These are phyloP conservation scores for Alternaria novae-zelandiae DNA, from an alignment of 2,329 filamentous ascomycete species.

Conservation along the genomic window DNA sequence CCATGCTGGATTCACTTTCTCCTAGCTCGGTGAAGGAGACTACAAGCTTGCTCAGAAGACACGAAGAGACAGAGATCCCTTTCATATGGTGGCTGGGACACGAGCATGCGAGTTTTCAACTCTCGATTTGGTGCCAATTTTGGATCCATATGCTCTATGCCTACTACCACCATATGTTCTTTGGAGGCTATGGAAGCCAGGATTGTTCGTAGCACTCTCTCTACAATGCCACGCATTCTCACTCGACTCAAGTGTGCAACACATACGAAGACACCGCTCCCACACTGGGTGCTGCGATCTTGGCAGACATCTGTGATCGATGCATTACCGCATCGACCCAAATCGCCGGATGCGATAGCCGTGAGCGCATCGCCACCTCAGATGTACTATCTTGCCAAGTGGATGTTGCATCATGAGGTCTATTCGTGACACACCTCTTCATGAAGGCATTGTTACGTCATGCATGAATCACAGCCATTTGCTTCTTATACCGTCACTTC, in stretches of 20 bases:
- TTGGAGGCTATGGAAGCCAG: background rate
- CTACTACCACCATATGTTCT: background rate
- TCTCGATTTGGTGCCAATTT: background rate
- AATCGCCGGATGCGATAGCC: background rate
- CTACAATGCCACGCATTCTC: background rate
- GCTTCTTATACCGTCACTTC: background rate
- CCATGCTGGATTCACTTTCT: background rate
- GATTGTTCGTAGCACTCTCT: background rate
- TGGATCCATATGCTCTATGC: background rate
- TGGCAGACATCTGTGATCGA: background rate
- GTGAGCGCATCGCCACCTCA: background rate
- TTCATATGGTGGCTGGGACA: background rate
- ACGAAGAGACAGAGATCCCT: background rate
- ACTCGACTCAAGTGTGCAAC: background rate
- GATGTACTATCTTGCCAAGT: background rate
- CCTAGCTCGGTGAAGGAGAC: background rate
- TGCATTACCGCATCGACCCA: background rate
- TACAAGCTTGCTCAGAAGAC: background rate
- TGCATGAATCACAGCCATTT: background rate
- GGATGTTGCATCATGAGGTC: background rate
- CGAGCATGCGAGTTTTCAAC: background rate
- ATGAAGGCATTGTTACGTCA: constrained; percentile 18
- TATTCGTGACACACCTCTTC: background rate
- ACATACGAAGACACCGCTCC: background rate
- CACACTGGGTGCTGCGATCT: background rate